Evolutionary conservation across 2,329 filamentous ascomycete species (phyloP).

Genomic region (Trichoderma semiorbis): DNA sequence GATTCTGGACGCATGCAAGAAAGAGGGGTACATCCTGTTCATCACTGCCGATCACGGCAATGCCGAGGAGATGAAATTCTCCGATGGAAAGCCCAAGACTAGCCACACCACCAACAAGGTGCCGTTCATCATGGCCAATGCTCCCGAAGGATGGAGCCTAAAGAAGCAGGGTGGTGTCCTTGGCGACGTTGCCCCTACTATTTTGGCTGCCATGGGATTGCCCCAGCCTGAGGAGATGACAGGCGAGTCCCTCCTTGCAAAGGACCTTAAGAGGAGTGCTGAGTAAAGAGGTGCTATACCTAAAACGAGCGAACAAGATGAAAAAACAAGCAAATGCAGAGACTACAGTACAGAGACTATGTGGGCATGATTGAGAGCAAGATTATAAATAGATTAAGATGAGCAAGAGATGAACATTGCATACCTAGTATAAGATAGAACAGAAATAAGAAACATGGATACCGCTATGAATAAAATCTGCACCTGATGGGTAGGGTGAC

Average conservation of each 20-base stretch:
- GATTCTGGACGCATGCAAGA: slow-evolving; percentile 91
- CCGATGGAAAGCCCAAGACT: slow-evolving; percentile 94
- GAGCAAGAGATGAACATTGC: not conserved
- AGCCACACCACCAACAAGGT: slow-evolving; percentile 98
- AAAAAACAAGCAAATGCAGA: not conserved
- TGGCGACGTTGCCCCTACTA: slow-evolving; percentile 93
- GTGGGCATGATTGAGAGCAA: not conserved
- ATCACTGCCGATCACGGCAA: slow-evolving; percentile 97
- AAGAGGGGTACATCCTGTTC: slow-evolving; percentile 89
- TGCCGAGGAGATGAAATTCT: slow-evolving; percentile 97
- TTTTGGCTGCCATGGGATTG: slow-evolving; percentile 87
- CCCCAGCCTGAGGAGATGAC: slow-evolving; percentile 91
- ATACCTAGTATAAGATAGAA: slow-evolving; percentile 8
- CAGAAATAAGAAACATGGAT: not conserved
- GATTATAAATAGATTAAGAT: not conserved
- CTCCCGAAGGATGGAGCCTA: slow-evolving; percentile 82
- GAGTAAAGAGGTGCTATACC: slow-evolving; percentile 22
- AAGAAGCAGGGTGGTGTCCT: slow-evolving; percentile 85
- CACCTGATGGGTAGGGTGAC: not conserved
- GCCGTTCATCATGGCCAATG: slow-evolving; percentile 97
- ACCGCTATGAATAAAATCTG: not conserved
- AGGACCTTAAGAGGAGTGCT: slow-evolving; percentile 49
- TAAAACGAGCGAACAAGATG: not conserved
- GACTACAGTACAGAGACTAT: not conserved
- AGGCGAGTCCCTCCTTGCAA: slow-evolving; percentile 77